Percentiles rank a stretch among this genome's conserved stretches.
Evolutionary conservation across 768 basidiomycete genomes (phyloP).

Genomic region (Mycena crocata): DNA sequence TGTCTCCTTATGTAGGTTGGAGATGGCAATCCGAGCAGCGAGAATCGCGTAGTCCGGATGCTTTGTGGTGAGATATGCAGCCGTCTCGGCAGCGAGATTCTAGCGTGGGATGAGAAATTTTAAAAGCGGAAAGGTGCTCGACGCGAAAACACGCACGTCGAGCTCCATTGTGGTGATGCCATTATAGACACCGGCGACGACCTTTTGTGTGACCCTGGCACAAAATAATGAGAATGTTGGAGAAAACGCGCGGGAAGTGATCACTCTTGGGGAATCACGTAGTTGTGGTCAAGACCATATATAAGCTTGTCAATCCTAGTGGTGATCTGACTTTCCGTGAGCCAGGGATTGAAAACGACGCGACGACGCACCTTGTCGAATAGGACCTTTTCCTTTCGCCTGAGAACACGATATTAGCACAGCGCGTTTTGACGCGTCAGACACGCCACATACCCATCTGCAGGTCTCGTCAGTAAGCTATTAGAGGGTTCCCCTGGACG

Average conservation of each 20-base stretch:
- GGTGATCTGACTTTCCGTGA: too few species aligned
- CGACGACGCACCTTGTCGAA: conserved; percentile 73
- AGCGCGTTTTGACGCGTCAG: conserved; percentile 47
- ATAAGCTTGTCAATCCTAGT: conserved; percentile 90
- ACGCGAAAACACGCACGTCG: conserved; percentile 79
- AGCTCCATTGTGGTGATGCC: conserved; percentile 98
- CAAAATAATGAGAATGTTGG: conserved; percentile 4
- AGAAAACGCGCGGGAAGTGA: conserved; percentile 31
- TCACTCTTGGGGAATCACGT: conserved; percentile 94
- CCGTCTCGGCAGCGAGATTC: conserved; percentile 98
- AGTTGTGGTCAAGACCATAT: conserved; percentile 93
- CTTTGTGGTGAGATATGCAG: conserved; percentile 96
- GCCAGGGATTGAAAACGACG: too few species aligned
- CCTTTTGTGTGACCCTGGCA: conserved; percentile 87
- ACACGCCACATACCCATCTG: conserved; percentile 63
- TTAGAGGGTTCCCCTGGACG: conserved; percentile 1
- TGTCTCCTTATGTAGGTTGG: conserved; percentile 99
- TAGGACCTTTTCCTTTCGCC: conserved; percentile 91
- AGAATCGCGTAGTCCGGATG: conserved; percentile 99
- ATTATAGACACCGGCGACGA: conserved; percentile 92
- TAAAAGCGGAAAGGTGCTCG: too few species aligned
- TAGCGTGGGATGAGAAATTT: conserved; percentile 43
- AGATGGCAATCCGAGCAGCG: conserved; percentile 98
- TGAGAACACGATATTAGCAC: conserved; percentile 37
- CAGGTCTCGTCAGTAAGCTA: conserved; percentile 21